phyloP scores from a whole-genome alignment of 2,329 filamentous ascomycete genomes.

The Ampelomyces quisqualis region DNA sequence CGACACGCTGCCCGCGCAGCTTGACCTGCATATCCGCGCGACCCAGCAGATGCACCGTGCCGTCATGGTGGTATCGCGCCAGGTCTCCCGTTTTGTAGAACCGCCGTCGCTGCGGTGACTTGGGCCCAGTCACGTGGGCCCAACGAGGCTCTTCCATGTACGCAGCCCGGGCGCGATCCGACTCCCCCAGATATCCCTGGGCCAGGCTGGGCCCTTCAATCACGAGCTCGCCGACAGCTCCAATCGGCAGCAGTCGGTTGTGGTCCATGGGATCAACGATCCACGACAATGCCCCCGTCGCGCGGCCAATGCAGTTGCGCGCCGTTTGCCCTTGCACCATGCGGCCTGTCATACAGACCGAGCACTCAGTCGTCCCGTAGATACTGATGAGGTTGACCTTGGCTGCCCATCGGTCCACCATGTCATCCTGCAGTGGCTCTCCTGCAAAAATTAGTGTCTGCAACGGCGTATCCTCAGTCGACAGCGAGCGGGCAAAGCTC shows the following conservation, averaged over 20 bases:
- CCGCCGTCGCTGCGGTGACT: conserved; percentile 20
- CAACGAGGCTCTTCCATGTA: conserved; percentile 19
- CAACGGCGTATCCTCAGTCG: conserved; percentile 7
- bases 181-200: conserved; percentile 23
- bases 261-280: conserved; percentile 27
- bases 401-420: neutral
- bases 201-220: conserved; percentile 25
- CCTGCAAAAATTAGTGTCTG: conserved; percentile 5
- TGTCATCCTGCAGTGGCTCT: conserved; percentile 4
- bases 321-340: neutral
- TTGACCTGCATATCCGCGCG: conserved; percentile 29
- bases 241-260: conserved; percentile 18
- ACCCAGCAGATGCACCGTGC: conserved; percentile 15
- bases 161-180: conserved; percentile 13
- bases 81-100: conserved; percentile 34
- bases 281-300: conserved; percentile 14
- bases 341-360: neutral
- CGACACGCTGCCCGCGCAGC: conserved; percentile 25
- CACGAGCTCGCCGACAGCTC: conserved; percentile 25
- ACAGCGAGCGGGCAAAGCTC: conserved; percentile 11
- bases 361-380: conserved; percentile 9
- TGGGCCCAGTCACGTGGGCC: neutral
- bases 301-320: conserved; percentile 10
- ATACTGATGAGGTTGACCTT: conserved; percentile 10
- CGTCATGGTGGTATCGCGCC: conserved; percentile 16